Conservation (phyloP, 2,329 filamentous ascomycete species). For the Clonostachys rosea region DNA sequence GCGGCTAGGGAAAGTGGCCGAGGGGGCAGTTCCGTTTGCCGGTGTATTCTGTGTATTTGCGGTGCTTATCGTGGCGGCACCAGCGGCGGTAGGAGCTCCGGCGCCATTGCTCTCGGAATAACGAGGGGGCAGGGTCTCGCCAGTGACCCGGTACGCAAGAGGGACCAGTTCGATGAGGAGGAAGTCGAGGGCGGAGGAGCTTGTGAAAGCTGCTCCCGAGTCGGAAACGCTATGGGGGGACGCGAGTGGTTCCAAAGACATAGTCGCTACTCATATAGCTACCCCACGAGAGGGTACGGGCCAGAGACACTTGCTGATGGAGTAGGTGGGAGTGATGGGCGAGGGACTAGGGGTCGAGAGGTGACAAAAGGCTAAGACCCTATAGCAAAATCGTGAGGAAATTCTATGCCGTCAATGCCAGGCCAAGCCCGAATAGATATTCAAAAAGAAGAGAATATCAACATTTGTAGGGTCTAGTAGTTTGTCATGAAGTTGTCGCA, state of each 20-base stretch:
- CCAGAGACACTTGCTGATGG: no score
- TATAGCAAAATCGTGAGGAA: no score
- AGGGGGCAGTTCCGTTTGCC: neutral
- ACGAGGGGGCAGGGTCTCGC: constrained; percentile 50
- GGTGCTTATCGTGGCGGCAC: constrained; percentile 8
- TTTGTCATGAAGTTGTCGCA: no score
- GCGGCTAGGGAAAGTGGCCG: constrained; percentile 1
- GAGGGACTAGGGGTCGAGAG: no score
- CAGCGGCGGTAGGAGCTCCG: constrained; percentile 9
- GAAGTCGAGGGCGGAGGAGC: constrained; percentile 84
- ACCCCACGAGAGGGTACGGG: no score
- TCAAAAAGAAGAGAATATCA: no score
- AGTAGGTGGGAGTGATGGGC: no score
- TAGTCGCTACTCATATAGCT: constrained; percentile 19
- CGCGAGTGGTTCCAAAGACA: constrained; percentile 66
- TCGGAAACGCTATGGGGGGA: constrained; percentile 68
- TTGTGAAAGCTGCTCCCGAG: constrained; percentile 71
- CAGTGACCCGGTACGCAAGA: constrained; percentile 81
- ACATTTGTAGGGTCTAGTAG: no score
- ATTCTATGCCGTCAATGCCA: no score
- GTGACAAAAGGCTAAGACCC: no score
- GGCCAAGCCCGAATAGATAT: no score
- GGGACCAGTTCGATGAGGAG: constrained; percentile 96
- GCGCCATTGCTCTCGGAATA: constrained; percentile 4
- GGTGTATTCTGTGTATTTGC: constrained; percentile 5